phyloP scores from a whole-genome alignment of 805 yeast species.

The Saccharomycopsis javanensis region DNA sequence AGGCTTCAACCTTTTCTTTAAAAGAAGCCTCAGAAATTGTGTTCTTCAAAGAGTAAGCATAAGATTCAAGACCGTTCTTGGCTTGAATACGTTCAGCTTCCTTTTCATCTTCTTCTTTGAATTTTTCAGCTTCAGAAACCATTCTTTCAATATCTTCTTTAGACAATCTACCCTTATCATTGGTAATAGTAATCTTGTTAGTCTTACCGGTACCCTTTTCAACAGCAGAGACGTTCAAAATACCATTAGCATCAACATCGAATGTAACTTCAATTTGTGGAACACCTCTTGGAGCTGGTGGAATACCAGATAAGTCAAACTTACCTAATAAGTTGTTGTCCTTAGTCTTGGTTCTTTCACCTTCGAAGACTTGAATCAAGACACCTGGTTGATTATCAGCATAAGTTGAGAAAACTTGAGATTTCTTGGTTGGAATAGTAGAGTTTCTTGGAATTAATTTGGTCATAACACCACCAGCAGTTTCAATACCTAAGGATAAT shows the following conservation, averaged over 20 bases:
- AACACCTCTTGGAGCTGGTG: constrained; percentile 98
- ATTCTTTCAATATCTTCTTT: constrained; percentile 96
- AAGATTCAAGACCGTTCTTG: constrained; percentile 93
- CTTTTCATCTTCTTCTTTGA: constrained; percentile 92
- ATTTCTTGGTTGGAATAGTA: constrained; percentile 96
- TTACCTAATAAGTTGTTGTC: constrained; percentile 96
- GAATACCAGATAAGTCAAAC: constrained; percentile 92
- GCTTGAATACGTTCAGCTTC: constrained; percentile 89
- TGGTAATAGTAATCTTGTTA: constrained; percentile 94
- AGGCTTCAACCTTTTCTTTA: constrained; percentile 70
- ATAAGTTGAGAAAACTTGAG: constrained; percentile 95
- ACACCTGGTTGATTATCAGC: constrained; percentile 99
- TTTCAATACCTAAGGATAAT: constrained; percentile 96
- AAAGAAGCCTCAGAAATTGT: constrained; percentile 64
- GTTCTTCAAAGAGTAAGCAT: constrained; percentile 88
- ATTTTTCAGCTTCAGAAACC: constrained; percentile 97
- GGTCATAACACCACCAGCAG: constrained; percentile 99
- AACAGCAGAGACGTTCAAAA: constrained; percentile 89
- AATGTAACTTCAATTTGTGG: constrained; percentile 98
- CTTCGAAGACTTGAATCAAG: constrained; percentile 92
- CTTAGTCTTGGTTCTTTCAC: constrained; percentile 95
- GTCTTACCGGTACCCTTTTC: constrained; percentile 99
- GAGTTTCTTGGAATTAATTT: constrained; percentile 98
- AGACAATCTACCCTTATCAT: constrained; percentile 97
- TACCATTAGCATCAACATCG: constrained; percentile 96